Percentiles rank a stretch among this genome's conserved stretches.
These are phyloP conservation scores for Tephrocybe sp. DNA, from an alignment of 768 basidiomycete genomes.

Conservation along the genomic window DNA sequence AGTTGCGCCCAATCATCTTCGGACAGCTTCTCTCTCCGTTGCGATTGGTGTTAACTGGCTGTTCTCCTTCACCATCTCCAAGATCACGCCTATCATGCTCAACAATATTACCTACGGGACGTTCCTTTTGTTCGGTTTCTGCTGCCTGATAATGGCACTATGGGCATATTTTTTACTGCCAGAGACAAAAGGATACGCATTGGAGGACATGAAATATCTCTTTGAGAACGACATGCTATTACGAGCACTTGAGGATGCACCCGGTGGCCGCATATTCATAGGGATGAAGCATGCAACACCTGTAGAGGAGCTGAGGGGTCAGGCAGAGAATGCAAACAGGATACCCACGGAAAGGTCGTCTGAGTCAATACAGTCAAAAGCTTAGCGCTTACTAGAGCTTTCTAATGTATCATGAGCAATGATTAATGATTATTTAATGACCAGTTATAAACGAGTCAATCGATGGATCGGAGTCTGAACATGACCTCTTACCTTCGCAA, in stretches of 20 bases:
- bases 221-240: conserved; percentile 38
- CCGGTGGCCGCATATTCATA: conserved; percentile 35
- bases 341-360: neutral
- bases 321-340: neutral
- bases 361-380: neutral
- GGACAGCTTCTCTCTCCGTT: conserved; percentile 34
- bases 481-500: conserved; percentile 62
- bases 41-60: conserved; percentile 44
- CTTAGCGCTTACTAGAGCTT: no score
- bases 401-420: no score
- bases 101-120: conserved; percentile 34
- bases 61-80: conserved; percentile 44
- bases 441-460: neutral
- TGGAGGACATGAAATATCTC: conserved; percentile 45
- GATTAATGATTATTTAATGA: no score
- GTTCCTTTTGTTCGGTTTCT: conserved; percentile 40
- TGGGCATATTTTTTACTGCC: conserved; percentile 46
- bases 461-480: conserved; percentile 3
- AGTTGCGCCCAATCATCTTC: conserved; percentile 43
- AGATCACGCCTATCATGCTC: conserved; percentile 37
- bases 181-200: conserved; percentile 42
- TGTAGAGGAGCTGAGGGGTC: conserved; percentile 22
- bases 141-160: conserved; percentile 37
- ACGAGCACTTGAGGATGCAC: conserved; percentile 38
- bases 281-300: conserved; percentile 23